These are phyloP conservation scores for Dentipellis sp. DNA, from an alignment of 768 basidiomycete genomes.

Conservation along the genomic window DNA sequence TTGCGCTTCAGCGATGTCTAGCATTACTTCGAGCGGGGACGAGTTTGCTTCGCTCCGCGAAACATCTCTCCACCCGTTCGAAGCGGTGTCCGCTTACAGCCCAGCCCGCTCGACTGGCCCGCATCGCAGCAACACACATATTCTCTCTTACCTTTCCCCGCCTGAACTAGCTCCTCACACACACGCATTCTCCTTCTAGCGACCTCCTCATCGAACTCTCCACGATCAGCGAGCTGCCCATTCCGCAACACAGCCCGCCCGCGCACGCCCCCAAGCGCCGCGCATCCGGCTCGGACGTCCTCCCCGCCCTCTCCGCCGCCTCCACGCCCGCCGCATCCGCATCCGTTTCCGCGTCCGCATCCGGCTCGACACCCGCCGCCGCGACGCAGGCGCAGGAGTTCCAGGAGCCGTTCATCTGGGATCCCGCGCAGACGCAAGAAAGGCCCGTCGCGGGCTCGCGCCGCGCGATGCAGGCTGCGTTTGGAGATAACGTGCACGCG, in stretches of 20 bases:
- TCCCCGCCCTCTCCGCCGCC: not conserved
- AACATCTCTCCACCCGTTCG: too few species aligned
- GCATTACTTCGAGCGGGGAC: too few species aligned
- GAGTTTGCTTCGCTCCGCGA: too few species aligned
- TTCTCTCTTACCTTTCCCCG: not conserved
- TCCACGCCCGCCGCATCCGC: not conserved
- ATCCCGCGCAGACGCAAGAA: not conserved
- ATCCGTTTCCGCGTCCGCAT: not conserved
- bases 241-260: not conserved
- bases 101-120: too few species aligned
- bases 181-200: not conserved
- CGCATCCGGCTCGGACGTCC: too few species aligned
- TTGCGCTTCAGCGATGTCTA: too few species aligned
- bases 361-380: not conserved
- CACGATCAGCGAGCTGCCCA: not conserved
- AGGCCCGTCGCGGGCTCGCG: not conserved
- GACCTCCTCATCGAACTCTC: conserved; percentile 8
- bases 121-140: too few species aligned
- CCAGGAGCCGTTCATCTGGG: not conserved
- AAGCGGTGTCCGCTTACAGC: too few species aligned
- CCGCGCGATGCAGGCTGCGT: not conserved
- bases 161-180: not conserved
- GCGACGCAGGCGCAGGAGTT: not conserved
- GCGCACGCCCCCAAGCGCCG: not conserved
- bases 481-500: too few species aligned